Conservation (phyloP, 2,329 filamentous ascomycete genomes). For the Phaeosphaeriaceae sp. region DNA sequence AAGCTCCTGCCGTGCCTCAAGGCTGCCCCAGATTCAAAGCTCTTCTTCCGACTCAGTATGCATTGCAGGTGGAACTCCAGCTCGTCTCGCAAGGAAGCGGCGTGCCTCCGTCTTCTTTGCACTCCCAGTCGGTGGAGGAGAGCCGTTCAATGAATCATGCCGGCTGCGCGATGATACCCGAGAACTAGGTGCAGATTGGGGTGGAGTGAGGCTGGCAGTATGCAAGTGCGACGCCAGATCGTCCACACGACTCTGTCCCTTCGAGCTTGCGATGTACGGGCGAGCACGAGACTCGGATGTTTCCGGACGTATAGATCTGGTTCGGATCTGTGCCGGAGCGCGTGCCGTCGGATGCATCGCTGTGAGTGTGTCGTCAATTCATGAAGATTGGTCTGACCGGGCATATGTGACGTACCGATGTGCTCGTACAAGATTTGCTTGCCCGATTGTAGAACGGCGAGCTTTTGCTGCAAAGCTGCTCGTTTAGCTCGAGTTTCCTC, state of each 20-base stretch:
- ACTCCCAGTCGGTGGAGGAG: background rate
- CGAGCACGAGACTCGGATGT: background rate
- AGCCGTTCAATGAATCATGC: background rate
- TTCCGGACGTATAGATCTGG: background rate
- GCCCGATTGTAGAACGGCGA: conserved; percentile 19
- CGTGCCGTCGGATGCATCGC: conserved; percentile 9
- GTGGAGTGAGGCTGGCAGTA: conserved; percentile 8
- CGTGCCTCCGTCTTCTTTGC: background rate
- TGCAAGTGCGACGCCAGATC: background rate
- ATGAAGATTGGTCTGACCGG: background rate
- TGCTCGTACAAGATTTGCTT: conserved; percentile 25
- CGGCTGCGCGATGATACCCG: conserved; percentile 1
- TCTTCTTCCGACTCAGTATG: background rate
- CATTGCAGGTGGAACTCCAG: background rate
- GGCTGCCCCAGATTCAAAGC: too few relatives aligned
- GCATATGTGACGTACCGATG: conserved; percentile 12
- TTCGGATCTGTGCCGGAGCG: background rate
- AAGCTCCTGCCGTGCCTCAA: too few relatives aligned
- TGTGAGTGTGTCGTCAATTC: too few relatives aligned
- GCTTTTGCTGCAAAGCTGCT: conserved; percentile 15
- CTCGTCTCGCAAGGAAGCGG: background rate
- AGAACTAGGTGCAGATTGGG: conserved; percentile 3
- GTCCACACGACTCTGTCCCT: background rate
- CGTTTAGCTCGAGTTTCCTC: conserved; percentile 27
- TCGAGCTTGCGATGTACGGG: background rate